Percentiles rank a stretch among this genome's conserved stretches.
Evolutionary conservation across 75 land plant species (phyloP).

Genomic region (Cupressus sempervirens): DNA sequence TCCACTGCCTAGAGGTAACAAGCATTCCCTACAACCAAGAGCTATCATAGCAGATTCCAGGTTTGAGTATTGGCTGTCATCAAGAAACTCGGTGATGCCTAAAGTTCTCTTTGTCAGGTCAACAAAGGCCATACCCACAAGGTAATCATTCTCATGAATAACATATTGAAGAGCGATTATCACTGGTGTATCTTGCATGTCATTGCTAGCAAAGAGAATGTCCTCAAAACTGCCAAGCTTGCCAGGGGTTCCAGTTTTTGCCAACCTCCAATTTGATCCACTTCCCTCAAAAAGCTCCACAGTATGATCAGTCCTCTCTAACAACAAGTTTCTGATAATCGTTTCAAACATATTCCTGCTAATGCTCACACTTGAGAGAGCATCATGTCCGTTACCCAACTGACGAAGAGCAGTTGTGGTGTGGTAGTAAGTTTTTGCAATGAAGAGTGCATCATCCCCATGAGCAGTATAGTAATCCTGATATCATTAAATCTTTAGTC

Average conservation of each 20-base stretch:
- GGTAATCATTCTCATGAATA: conserved; percentile 67
- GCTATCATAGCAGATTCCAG: conserved; percentile 83
- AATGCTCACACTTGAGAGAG: conserved; percentile 75
- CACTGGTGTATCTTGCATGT: conserved; percentile 97
- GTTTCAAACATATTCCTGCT: conserved; percentile 95
- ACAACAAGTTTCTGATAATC: conserved; percentile 81
- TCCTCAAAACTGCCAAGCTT: conserved; percentile 93
- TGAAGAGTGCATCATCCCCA: conserved; percentile 90
- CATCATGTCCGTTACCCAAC: conserved; percentile 68
- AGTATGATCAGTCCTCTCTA: conserved; percentile 87
- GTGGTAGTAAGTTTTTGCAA: conserved; percentile 86
- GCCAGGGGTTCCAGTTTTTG: conserved; percentile 88
- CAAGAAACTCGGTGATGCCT: conserved; percentile 88
- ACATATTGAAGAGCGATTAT: conserved; percentile 58
- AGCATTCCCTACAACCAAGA: conserved; percentile 94
- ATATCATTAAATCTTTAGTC: not conserved
- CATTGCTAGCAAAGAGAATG: conserved; percentile 89
- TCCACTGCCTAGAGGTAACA: conserved; percentile 63
- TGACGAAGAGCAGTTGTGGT: conserved; percentile 84
- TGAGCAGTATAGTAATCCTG: conserved; percentile 98
- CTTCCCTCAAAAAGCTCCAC: conserved; percentile 94
- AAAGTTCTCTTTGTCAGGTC: conserved; percentile 73
- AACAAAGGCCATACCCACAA: conserved; percentile 73
- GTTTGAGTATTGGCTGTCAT: conserved; percentile 93
- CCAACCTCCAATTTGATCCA: conserved; percentile 88